Evolutionary conservation across 805 yeast genomes (phyloP).

Genomic region (Metschnikowia continentalis): DNA sequence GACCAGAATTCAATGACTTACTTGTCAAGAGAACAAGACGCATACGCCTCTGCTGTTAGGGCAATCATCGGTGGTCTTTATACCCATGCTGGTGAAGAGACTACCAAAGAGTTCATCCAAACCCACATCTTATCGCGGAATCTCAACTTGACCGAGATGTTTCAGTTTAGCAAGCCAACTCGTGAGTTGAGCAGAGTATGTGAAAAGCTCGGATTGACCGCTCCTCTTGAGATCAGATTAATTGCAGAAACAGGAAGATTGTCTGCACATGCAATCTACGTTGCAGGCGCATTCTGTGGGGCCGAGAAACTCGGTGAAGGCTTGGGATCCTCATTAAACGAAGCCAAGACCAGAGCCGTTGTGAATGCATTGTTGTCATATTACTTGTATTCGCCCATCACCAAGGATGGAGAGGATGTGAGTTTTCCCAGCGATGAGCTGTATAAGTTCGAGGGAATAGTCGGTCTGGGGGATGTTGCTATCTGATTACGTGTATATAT

Average conservation of each 20-base stretch:
- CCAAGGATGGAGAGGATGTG: conserved; percentile 36
- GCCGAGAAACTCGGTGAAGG: conserved; percentile 86
- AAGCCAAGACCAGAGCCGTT: conserved; percentile 89
- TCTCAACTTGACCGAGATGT: conserved; percentile 66
- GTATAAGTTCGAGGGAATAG: conserved; percentile 38
- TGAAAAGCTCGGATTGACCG: conserved; percentile 65
- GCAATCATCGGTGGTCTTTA: conserved; percentile 80
- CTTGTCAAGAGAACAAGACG: conserved; percentile 38
- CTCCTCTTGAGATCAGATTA: conserved; percentile 71
- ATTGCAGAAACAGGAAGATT: conserved; percentile 92
- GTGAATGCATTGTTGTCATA: conserved; percentile 87
- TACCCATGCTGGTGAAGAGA: conserved; percentile 63
- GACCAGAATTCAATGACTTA: conserved; percentile 18
- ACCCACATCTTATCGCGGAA: conserved; percentile 80
- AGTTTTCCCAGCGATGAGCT: conserved; percentile 58
- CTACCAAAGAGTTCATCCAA: conserved; percentile 63
- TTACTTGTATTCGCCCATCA: conserved; percentile 84
- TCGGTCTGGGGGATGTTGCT: conserved; percentile 44
- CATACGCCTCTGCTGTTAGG: conserved; percentile 70
- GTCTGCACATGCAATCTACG: conserved; percentile 77
- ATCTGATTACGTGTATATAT: conserved; percentile 25
- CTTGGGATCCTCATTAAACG: conserved; percentile 82
- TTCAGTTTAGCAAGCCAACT: conserved; percentile 80
- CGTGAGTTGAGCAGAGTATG: conserved; percentile 77
- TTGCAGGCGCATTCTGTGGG: conserved; percentile 90